These are phyloP conservation scores for Podosphaera aphanis DNA, from an alignment of 2,329 filamentous ascomycete species.

Conservation along the genomic window DNA sequence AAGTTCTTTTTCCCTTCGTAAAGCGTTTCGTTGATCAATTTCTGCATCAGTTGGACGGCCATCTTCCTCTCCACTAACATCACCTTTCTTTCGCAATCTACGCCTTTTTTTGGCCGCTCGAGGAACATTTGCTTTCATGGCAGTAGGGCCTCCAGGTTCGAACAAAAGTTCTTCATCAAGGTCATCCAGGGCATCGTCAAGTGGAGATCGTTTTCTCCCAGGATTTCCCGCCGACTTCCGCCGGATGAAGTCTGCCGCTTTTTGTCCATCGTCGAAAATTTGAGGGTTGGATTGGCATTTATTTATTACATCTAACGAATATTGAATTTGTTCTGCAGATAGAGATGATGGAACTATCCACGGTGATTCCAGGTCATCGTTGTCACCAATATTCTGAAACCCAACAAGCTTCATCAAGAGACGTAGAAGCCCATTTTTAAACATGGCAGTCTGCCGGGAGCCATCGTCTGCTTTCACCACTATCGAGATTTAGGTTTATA, in stretches of 20 bases:
- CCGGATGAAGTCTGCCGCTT: conserved; percentile 55
- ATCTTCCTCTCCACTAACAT: conserved; percentile 21
- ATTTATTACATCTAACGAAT: conserved; percentile 48
- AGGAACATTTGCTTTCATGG: conserved; percentile 27
- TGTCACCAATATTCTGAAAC: conserved; percentile 31
- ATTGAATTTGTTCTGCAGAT: conserved; percentile 39
- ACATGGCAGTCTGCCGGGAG: conserved; percentile 47
- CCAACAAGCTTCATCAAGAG: conserved; percentile 60
- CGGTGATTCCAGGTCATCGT: conserved; percentile 47
- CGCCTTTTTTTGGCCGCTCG: conserved; percentile 35
- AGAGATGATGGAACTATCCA: conserved; percentile 56
- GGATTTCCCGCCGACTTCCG: conserved; percentile 32
- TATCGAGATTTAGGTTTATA: conserved; percentile 10
- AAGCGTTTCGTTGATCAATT: conserved; percentile 33
- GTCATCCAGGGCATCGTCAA: conserved; percentile 41
- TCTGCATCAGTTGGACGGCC: conserved; percentile 33
- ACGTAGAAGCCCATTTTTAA: conserved; percentile 71
- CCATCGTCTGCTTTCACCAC: conserved; percentile 31
- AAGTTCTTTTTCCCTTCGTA: conserved; percentile 41
- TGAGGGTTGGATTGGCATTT: conserved; percentile 60
- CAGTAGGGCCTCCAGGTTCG: conserved; percentile 41
- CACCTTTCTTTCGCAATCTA: conserved; percentile 13
- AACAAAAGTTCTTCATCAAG: conserved; percentile 36
- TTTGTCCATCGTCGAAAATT: conserved; percentile 44
- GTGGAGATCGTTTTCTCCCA: conserved; percentile 31